Base-by-base conservation (phyloP, 192 early-diverging fungal species). In the Gigaspora rosea region DNA sequence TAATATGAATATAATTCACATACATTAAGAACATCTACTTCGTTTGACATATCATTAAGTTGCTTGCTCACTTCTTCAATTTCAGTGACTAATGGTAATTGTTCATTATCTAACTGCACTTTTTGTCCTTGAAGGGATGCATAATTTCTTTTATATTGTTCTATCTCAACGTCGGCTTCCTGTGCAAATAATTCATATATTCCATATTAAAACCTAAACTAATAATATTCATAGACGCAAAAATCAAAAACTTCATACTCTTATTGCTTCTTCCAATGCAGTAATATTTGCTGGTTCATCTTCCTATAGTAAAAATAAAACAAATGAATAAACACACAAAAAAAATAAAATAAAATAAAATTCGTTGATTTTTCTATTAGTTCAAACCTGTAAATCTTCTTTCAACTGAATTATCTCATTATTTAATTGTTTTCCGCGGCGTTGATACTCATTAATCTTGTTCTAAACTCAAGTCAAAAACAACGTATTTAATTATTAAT, bases 211-310 rank as follows among this genome's bases (percentile, higher is more conserved):
- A 32, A 47, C 27, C 27, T 27, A 27, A n/a, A n/a, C 2, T 16
- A 4, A 18, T 22, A 0, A 1, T 10, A 57, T 51, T 49, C 58
- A 54, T 36, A 13, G 27, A 27, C 2, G 18, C 63, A 64, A 48
- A 12, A 48, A 13, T 47, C 9, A 59, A 36, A 27, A 77, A 50
- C 46, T 18, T 10, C 32, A 70, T 77, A 78, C 74, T 49, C 47
- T 68, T 51, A 71, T 85, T 35, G 81, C 80, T 48, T 88, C 85
- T 74, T 90, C 88, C 51, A 90, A 83, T 35, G 88, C 87, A 0
- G 83, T 78, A 63, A 92, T 79, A 75, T 92, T 88, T 18, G 87
- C 87, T 1, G 90, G 89, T 72, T 91, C 88, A 20, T 90, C 84
- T 79, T 91, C 88, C 75, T 83, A 84, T 22, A 36, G 41, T 12